Base-by-base conservation (phyloP, 805 yeast genomes). In the Kodamaea restingae region DNA sequence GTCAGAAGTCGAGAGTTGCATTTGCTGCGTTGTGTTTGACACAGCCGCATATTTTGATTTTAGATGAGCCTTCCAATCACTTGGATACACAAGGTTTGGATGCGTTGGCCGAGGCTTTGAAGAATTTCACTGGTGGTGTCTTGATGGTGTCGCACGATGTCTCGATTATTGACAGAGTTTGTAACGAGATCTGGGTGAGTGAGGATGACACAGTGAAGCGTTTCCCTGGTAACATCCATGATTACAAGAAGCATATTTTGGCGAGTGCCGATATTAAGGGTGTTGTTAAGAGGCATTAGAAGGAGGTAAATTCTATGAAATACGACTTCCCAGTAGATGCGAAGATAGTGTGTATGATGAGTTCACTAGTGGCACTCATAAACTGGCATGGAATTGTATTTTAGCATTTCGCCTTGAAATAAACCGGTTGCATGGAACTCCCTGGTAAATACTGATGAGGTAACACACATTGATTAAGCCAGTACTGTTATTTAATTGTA, bases 131-230 rank as follows among this genome's bases (percentile, higher is more conserved):
- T 55, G 98, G 98, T 58, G 98, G 98, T 62, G 84, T 93, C 18
- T 73, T 93, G 51, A 88, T 93, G 96, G 98, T 93, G 43, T 85
- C 96, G 37, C 98, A 93, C 75, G 99, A 93, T 71, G 97, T 93
- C 32, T 71, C 88, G 20, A 84, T 91, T 56, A 93, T 93, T 53
- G 79, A 84, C 51, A 74, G 77, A 40, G 96, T 91, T 9, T 88
- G 97, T 70, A 81, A 84, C 43, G 95, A 93, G 61, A 86, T 93
- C 44, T 91, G 96, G 96, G 95, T 88, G 32, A 83, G 95, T 61
- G 98, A 93, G 58, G 74, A 79, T 41, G 93, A 91, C 41, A 71
- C 78, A 2, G 96, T 91, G 26, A 71, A 67, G 52, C 81, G 81
- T 60, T 86, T 86, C 68, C 71, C 73, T 11, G 99, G 98, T 51